Base-by-base conservation (phyloP, 2,329 filamentous ascomycete species). In the Ceratocystis diversiconidia region DNA sequence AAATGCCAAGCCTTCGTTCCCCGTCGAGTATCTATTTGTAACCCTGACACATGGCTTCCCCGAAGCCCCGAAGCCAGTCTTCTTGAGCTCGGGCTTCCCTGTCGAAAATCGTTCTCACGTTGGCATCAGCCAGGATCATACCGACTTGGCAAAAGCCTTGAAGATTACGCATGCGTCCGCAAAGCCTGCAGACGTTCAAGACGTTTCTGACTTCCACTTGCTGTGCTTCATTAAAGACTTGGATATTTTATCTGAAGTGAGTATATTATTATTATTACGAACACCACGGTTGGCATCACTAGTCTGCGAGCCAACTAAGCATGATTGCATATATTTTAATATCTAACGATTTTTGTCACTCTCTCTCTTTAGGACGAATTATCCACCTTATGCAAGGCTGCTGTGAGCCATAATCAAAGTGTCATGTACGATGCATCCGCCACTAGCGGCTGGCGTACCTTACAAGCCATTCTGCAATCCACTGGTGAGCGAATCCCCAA, bases 31-130 rank as follows among this genome's bases (percentile, higher is more conserved):
- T 74, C 82, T 99, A 43, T 86, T 97, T 66, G 90, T 97, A 68
- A 97, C 94, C 7, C 82, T 99, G 69, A 99, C 94, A 0, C 92
- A 99, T 73, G 94, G 94, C 67, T 97, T 99, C 78, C 94, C 94
- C 2, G 89, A 87, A 63, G 80, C 85, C 57, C 83, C 90, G 3
- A 87, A 85, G 65, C 90, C 92, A 12, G 76, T 87, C 36, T 97
- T 97, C 75, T 86, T 79, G 32, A 81, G 85, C 61, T 80, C 81
- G 68, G 84, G 80, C 52, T 99, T 97, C 75, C 88, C 92, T 4
- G 88, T 97, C 69, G 94, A 95, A 76, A 97, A 99, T 72, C 86
- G 94, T 68, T 88, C 92, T 73, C 82, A 86, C 41, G 84, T 96
- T 71, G 94, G 92, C 61, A 85, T 95, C 75, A 85, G 84, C 67